These are phyloP conservation scores for Mycena filopes DNA, from an alignment of 768 basidiomycete genomes.

Conservation along the genomic window DNA sequence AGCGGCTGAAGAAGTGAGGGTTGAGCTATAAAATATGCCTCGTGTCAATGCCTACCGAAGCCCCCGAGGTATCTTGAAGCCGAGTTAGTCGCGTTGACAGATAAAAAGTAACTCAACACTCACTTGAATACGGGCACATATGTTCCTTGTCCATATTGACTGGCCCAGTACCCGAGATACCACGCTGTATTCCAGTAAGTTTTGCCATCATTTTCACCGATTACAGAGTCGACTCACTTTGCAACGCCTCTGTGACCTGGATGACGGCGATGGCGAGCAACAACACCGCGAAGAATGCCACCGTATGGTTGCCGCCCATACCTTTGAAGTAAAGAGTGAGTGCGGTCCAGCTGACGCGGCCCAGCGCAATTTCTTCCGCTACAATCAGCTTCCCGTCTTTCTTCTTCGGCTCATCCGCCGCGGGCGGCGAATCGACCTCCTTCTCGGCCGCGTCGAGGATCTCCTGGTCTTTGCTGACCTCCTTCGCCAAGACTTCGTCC, in stretches of 20 bases:
- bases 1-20: slow-evolving; percentile 31
- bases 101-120: slow-evolving; percentile 39
- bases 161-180: slow-evolving; percentile 57
- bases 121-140: slow-evolving; percentile 52
- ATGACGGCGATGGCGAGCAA: slow-evolving; percentile 37
- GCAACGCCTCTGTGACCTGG: slow-evolving; percentile 40
- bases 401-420: slow-evolving; percentile 34
- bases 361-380: slow-evolving; percentile 69
- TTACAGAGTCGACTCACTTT: slow-evolving; percentile 29
- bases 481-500: slow-evolving; percentile 47
- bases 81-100: neutral
- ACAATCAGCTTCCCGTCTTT: slow-evolving; percentile 67
- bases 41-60: slow-evolving; percentile 42
- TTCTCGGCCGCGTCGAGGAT: slow-evolving; percentile 42
- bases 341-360: slow-evolving; percentile 61
- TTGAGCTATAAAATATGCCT: neutral
- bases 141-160: slow-evolving; percentile 37
- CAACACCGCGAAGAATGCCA: slow-evolving; percentile 46
- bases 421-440: slow-evolving; percentile 36
- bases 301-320: slow-evolving; percentile 48
- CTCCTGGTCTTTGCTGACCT: slow-evolving; percentile 43
- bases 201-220: no score
- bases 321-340: slow-evolving; percentile 51
- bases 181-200: slow-evolving; percentile 36
- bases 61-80: slow-evolving; percentile 58